Base-by-base conservation (phyloP, 2,329 filamentous ascomycete genomes). In the Lasiodiplodia gonubiensis region DNA sequence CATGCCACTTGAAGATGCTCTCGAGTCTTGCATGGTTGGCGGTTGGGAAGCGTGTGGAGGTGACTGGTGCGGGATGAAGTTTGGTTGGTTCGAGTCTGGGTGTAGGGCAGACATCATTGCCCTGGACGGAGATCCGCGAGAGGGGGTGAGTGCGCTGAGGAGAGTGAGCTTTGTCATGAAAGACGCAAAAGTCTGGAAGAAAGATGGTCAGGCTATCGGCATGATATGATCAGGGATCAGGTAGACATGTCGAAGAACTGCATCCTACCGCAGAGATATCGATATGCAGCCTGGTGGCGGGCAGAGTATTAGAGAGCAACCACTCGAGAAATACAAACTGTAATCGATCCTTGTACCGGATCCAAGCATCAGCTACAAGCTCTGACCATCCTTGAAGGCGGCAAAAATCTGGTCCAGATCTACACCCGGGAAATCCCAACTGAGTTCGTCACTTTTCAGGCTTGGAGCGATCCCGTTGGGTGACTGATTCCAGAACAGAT, bases 121-220 rank as follows among this genome's bases (percentile, higher is more conserved):
- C 0, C 68, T 87, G 12, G 76, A 81, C 2, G 74, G 78, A 0
- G 82, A 86, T 70, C 80, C 82, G 2, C 75, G 77, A 30, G 69
- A 75, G 23, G 82, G 85, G 65, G 42, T 73, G 1, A 70, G 72
- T 23, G 81, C 81, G 2, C 68, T 88, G 35, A 78, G 84, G 64
- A 80, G 78, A 67, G 82, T 87, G 0, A 77, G 73, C 64, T 86
- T 86, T 72, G 85, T 87, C 21, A 87, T 88, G 85, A 88, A 87
- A 72, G 85, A 88, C 71, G 85, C 79, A 0, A 78, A 72, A 59
- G 76, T 86, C 10, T 86, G 83, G 79, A 86, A 85, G 72, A 68
- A 66, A 14, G 69, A 74, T 39, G 73, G 75, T 23, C 33, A 53
- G 8, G 53, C 55, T 30, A 49, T 68, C 12, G 63, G 63, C 18